Percentiles rank a stretch among this genome's conserved stretches.
Conservation (phyloP, 495 filamentous ascomycete genomes). For the Articulospora tetracladia region DNA sequence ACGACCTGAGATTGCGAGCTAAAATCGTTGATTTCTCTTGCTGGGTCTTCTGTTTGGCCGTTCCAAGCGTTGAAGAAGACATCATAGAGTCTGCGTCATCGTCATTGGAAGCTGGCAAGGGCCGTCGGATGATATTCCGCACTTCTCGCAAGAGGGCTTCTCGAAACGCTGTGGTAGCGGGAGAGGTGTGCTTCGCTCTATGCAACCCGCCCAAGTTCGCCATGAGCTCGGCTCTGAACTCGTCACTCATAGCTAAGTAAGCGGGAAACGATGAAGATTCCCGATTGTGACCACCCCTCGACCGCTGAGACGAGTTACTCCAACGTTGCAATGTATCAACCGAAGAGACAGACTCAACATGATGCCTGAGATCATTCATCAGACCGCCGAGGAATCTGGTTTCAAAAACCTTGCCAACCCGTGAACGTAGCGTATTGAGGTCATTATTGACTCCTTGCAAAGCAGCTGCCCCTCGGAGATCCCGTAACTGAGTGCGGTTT, state of each 20-base stretch:
- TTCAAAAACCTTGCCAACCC: conserved; percentile 87
- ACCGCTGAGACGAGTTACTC: conserved; percentile 48
- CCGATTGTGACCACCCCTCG: conserved; percentile 60
- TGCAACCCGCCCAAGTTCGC: conserved; percentile 72
- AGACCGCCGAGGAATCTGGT: conserved; percentile 73
- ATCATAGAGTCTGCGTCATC: conserved; percentile 90
- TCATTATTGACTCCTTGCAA: conserved; percentile 77
- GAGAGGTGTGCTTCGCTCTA: conserved; percentile 68
- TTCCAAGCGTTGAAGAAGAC: conserved; percentile 76
- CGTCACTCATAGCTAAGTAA: conserved; percentile 67
- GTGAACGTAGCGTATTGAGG: conserved; percentile 65
- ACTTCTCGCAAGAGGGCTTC: conserved; percentile 86
- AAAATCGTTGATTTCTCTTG: conserved; percentile 88
- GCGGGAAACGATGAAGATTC: conserved; percentile 64
- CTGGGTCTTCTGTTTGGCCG: conserved; percentile 63
- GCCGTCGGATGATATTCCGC: conserved; percentile 76
- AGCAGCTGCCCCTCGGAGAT: conserved; percentile 75
- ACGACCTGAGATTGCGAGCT: conserved; percentile 83
- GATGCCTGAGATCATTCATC: conserved; percentile 73
- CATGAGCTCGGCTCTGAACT: conserved; percentile 62
- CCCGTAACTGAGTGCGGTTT: conserved; percentile 41
- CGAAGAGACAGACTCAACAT: conserved; percentile 71
- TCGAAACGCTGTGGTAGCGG: conserved; percentile 79
- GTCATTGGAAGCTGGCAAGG: conserved; percentile 86
- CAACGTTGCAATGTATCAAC: conserved; percentile 76